These are phyloP conservation scores for Stemphylium beticola DNA, from an alignment of 2,329 filamentous ascomycete genomes.

Conservation along the genomic window DNA sequence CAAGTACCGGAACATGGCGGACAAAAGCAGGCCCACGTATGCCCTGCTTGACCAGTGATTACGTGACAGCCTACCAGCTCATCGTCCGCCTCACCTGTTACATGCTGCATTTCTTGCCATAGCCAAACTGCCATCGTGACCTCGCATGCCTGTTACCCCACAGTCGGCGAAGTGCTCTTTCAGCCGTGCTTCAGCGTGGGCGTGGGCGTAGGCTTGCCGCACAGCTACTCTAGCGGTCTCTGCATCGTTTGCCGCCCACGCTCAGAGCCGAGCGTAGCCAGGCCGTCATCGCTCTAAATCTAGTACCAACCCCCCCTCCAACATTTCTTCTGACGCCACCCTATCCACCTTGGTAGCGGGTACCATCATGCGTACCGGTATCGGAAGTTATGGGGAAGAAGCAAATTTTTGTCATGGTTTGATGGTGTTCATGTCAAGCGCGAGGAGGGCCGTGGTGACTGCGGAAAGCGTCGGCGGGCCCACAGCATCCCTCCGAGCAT, in stretches of 20 bases:
- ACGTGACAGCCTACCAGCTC: background rate
- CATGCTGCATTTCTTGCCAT: conserved; percentile 1
- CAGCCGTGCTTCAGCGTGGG: too few species aligned
- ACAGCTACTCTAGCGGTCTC: conserved; percentile 9
- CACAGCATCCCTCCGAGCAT: conserved; percentile 7
- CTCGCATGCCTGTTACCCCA: conserved; percentile 17
- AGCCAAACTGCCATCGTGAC: conserved; percentile 12
- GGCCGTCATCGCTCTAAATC: conserved; percentile 12
- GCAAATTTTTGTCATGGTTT: conserved; percentile 14
- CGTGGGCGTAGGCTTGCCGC: background rate
- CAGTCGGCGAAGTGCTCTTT: conserved; percentile 9
- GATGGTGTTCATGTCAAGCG: conserved; percentile 4
- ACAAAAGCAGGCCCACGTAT: background rate
- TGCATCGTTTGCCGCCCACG: conserved; percentile 7
- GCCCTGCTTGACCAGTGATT: background rate
- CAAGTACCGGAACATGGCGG: too few species aligned
- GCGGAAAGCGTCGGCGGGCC: conserved; percentile 29
- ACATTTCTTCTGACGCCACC: conserved; percentile 13
- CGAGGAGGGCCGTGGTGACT: conserved; percentile 21
- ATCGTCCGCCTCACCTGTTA: background rate
- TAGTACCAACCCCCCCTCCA: conserved; percentile 9
- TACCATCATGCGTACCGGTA: conserved; percentile 18
- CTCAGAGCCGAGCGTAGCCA: conserved; percentile 28
- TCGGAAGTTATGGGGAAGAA: conserved; percentile 15
- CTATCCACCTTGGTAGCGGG: conserved; percentile 14